Evolutionary conservation across 306 rosid genomes (phyloP).

Genomic region (Gastrolobium villosum): DNA sequence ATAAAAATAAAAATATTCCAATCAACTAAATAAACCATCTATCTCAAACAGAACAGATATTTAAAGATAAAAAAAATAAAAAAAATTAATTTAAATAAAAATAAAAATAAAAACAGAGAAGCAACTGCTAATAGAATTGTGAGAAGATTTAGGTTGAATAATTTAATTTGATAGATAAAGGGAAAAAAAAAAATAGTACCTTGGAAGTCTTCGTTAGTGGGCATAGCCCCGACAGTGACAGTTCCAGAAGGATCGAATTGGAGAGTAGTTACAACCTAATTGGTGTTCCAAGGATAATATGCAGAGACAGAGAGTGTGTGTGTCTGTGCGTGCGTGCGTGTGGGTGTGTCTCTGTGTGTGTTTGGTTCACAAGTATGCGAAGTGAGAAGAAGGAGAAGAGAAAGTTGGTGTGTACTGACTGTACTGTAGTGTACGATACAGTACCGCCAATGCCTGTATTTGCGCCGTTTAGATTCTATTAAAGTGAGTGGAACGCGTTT

Average conservation of each 20-base stretch:
- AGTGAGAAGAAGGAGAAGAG: not conserved
- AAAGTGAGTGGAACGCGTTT: slow-evolving; percentile 43
- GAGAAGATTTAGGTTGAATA: not conserved
- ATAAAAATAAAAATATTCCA: no score
- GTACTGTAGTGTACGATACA: not conserved
- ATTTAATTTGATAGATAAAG: not conserved
- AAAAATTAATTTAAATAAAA: no score
- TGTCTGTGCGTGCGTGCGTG: not conserved
- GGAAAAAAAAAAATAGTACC: slow-evolving; percentile 41
- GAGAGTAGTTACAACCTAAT: not conserved
- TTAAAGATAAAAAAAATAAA: no score
- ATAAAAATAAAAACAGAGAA: not conserved
- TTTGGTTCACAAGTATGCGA: not conserved
- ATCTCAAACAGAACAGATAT: no score
- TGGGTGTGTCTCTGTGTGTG: not conserved
- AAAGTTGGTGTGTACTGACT: not conserved
- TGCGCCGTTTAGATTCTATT: slow-evolving; percentile 40
- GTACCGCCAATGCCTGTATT: slow-evolving; percentile 31
- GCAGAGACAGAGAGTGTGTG: not conserved
- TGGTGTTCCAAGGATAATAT: not conserved
- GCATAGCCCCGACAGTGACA: slow-evolving; percentile 50
- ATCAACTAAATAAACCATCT: no score
- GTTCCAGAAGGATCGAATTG: not conserved
- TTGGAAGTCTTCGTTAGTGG: slow-evolving; percentile 64
- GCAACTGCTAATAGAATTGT: not conserved